Evolutionary conservation across 2,329 filamentous ascomycete genomes (phyloP), one percentile per base, ranked within the genome.

Genomic region (Chaetomiaceae sp.): DNA sequence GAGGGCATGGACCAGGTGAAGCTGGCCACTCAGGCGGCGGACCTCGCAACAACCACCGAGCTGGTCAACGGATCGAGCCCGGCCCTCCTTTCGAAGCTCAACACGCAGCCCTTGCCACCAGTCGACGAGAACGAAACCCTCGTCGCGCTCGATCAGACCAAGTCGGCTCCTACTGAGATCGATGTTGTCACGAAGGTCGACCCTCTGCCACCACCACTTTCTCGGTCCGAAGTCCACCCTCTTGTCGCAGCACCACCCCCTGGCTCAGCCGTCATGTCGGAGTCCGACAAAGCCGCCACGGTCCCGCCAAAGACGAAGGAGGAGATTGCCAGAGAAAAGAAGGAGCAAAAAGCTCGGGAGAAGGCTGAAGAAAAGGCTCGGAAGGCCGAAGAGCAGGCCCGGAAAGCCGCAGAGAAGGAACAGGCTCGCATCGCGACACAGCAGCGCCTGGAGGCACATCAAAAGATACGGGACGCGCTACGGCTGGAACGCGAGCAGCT

Each of bases 1-100:
- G 91, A 96, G 68, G 86, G 86, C 11, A 71, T 76, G 64, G 84
- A 78, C 69, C 87, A 84, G 65, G 78, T 80, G 51, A 75, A 76
- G 64, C 69, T 81, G 62, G 77, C 78, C 51, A 78, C 75, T 59
- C 72, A 81, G 64, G 77, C 79, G 43, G 81, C 81, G n/a, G 78
- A 77, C 48, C 66, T 82, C 20, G 78, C 78, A 3, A 71, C 78
- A 37, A 77, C 75, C 40, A 69, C 75, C 40, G 71, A 71, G 14
- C 75, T 76, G 47, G 65, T 73, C 61, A 71, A 71, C 40, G 80
- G 80, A 15, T 65, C 66, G 15, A 59, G 65, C 56, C 49, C 63
- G 49, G 53, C 66, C 40, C 69, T 75, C 11, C 62, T 84, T 59
- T 75, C 75, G 51, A 72, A 79, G 65, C 75, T 80, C 55, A 66